Percentiles rank a stretch among this genome's conserved stretches.
Conservation (phyloP, 768 basidiomycete species). For the Boletus sensibilis region DNA sequence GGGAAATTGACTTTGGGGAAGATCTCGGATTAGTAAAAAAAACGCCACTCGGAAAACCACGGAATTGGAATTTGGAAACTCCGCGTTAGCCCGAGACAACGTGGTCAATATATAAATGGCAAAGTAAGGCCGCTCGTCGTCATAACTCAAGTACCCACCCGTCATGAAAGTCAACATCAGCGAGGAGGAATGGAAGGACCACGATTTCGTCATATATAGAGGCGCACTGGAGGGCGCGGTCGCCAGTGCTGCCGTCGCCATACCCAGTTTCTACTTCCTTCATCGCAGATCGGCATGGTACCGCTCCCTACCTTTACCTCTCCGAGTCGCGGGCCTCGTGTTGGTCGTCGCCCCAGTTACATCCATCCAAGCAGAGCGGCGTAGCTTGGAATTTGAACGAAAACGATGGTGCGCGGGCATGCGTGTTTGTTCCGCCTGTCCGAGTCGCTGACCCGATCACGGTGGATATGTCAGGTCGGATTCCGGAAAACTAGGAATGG, state of each 20-base stretch:
- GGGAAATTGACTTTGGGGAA: too few species aligned
- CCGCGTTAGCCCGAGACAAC: background rate
- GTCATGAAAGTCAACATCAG: constrained; percentile 32
- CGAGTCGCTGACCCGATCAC: background rate
- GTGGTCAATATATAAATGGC: background rate
- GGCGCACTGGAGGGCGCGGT: constrained; percentile 60
- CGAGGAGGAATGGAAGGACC: constrained; percentile 52
- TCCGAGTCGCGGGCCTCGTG: constrained; percentile 71
- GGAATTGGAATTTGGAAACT: background rate
- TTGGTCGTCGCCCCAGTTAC: constrained; percentile 63
- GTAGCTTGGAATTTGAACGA: constrained; percentile 62
- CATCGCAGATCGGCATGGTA: constrained; percentile 58
- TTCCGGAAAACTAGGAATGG: constrained; percentile 51
- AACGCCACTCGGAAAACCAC: background rate
- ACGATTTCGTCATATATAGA: constrained; percentile 54
- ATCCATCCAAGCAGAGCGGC: constrained; percentile 72
- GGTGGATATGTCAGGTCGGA: constrained; percentile 31
- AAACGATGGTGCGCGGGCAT: constrained; percentile 51
- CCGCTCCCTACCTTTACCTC: constrained; percentile 58
- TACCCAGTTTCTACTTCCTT: constrained; percentile 50
- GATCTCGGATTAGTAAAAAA: too few species aligned
- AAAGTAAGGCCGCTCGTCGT: too few species aligned
- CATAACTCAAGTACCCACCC: background rate
- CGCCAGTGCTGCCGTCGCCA: constrained; percentile 46
- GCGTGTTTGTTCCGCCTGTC: background rate